Evolutionary conservation across 1,139 yeast genomes (phyloP).

Genomic region (Petasospora fabianii): DNA sequence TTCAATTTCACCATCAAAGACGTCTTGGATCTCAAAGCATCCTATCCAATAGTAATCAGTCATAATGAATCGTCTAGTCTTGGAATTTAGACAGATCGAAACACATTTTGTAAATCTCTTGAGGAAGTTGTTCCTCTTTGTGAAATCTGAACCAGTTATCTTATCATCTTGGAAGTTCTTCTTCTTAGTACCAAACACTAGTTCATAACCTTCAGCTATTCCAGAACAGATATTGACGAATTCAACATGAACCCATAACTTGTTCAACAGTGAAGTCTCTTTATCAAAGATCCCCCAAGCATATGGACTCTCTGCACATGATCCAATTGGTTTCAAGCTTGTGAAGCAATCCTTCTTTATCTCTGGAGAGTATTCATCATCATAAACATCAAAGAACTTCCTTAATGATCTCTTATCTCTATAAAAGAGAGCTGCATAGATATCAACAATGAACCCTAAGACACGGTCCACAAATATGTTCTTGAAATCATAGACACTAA

Average conservation of each 20-base stretch:
- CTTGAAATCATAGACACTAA: slow-evolving; percentile 17
- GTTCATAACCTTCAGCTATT: slow-evolving; percentile 26
- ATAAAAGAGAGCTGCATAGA: slow-evolving; percentile 12
- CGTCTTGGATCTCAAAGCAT: slow-evolving; percentile 24
- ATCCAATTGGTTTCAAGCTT: slow-evolving; percentile 25
- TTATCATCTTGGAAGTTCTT: slow-evolving; percentile 11
- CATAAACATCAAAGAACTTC: slow-evolving; percentile 16
- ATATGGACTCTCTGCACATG: slow-evolving; percentile 21
- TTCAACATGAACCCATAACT: slow-evolving; percentile 24
- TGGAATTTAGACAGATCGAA: slow-evolving; percentile 25
- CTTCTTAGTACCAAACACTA: slow-evolving; percentile 20
- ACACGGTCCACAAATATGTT: slow-evolving; percentile 17
- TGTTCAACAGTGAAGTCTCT: slow-evolving; percentile 19
- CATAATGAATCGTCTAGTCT: slow-evolving; percentile 24
- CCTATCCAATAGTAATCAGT: slow-evolving; percentile 27
- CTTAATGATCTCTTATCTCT: slow-evolving; percentile 9
- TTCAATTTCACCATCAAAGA: slow-evolving; percentile 25
- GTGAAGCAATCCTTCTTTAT: slow-evolving; percentile 11
- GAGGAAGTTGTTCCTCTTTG: slow-evolving; percentile 24
- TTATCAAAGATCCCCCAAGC: slow-evolving; percentile 24
- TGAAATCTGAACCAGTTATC: slow-evolving; percentile 20
- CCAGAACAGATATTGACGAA: slow-evolving; percentile 21
- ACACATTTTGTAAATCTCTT: slow-evolving; percentile 26
- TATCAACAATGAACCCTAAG: slow-evolving; percentile 14
- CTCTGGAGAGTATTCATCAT: slow-evolving; percentile 16